Percentiles rank a stretch among this genome's conserved stretches.
phyloP scores from a whole-genome alignment of 2,329 filamentous ascomycete species.

The Sarocladium kiliense region DNA sequence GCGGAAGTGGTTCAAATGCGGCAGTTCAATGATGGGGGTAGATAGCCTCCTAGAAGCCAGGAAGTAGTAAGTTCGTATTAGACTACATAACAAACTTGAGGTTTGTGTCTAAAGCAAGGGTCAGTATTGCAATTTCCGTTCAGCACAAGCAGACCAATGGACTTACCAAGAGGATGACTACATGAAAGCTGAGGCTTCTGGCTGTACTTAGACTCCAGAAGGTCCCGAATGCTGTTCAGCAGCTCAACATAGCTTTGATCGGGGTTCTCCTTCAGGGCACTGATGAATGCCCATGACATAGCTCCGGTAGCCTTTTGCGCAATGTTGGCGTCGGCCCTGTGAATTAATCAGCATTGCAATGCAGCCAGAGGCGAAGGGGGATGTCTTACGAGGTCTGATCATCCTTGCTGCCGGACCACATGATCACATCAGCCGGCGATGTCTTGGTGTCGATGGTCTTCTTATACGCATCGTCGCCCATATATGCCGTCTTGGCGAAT shows the following conservation, averaged over 20 bases:
- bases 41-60: background rate
- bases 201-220: slow-evolving; percentile 78
- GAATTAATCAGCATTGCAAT: slow-evolving; percentile 15
- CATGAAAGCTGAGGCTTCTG: slow-evolving; percentile 96
- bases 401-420: slow-evolving; percentile 97
- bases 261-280: slow-evolving; percentile 82
- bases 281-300: slow-evolving; percentile 98
- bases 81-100: slow-evolving; percentile 8
- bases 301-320: slow-evolving; percentile 86
- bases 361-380: slow-evolving; percentile 36
- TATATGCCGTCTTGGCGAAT: slow-evolving; percentile 82
- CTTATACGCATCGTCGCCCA: slow-evolving; percentile 73
- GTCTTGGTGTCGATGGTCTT: slow-evolving; percentile 85
- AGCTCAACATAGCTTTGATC: slow-evolving; percentile 95
- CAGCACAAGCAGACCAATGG: too few relatives aligned
- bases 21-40: background rate
- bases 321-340: slow-evolving; percentile 84
- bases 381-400: slow-evolving; percentile 70
- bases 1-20: too few relatives aligned
- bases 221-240: slow-evolving; percentile 89
- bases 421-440: slow-evolving; percentile 89
- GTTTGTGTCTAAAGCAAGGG: background rate
- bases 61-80: background rate
- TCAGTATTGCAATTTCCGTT: slow-evolving; percentile 14
- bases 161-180: slow-evolving; percentile 89